Percentiles rank a stretch among this genome's conserved stretches.
phyloP scores from a whole-genome alignment of 257 asterid genomes.

The Nicotiana sylvestris region DNA sequence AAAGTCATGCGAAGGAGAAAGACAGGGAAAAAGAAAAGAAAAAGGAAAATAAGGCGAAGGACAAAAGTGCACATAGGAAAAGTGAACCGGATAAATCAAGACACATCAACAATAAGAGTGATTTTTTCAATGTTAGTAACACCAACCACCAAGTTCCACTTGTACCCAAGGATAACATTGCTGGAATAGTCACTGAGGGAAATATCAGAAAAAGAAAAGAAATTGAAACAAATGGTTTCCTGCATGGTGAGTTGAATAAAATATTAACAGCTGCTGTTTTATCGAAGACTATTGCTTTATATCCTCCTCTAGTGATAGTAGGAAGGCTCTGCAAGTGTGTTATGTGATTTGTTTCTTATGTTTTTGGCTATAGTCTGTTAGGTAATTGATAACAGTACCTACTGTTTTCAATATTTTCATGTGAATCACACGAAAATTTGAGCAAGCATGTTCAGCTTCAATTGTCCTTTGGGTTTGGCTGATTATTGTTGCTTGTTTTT shows the following conservation, averaged over 20 bases:
- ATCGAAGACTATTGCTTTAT: not conserved
- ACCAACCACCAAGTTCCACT: constrained; percentile 13
- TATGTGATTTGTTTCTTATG: not conserved
- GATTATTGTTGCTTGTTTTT: constrained; percentile 29
- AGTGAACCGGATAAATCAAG: constrained; percentile 23
- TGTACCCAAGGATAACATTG: constrained; percentile 24
- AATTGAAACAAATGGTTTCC: constrained; percentile 48
- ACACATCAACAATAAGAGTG: constrained; percentile 22
- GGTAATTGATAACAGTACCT: not conserved
- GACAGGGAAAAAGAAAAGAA: constrained; percentile 20
- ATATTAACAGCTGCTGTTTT: constrained; percentile 6
- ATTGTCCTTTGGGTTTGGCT: constrained; percentile 18
- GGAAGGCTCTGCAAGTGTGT: constrained; percentile 1
- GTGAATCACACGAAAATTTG: not conserved
- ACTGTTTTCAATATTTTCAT: not conserved
- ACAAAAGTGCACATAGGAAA: constrained; percentile 35
- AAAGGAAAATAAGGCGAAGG: constrained; percentile 27
- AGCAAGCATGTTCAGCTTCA: constrained; percentile 10
- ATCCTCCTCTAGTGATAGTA: not conserved
- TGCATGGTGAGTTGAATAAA: constrained; percentile 54
- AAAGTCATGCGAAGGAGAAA: constrained; percentile 38
- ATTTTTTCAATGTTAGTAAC: constrained; percentile 23
- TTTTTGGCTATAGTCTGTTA: not conserved
- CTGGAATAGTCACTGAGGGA: constrained; percentile 31
- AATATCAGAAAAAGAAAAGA: constrained; percentile 55